A percentile compares a stretch with the other conserved stretches of the same genome.
Evolutionary conservation across 164 flowering plant genomes (phyloP).

Genomic region (Vitis labrusca): DNA sequence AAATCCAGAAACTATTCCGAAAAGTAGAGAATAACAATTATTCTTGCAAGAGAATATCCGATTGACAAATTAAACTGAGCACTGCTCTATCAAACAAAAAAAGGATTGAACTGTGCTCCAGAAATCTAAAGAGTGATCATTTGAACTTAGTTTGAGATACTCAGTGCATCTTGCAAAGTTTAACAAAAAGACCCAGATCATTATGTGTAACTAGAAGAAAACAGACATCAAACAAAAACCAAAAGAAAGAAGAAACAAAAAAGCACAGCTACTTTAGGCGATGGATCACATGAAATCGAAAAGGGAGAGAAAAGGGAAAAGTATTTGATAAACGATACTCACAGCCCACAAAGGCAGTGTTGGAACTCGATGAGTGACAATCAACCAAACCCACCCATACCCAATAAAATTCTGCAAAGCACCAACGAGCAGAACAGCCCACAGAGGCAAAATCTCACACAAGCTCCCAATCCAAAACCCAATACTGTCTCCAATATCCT

Average conservation of each 20-base stretch:
- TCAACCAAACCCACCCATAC: constrained; percentile 92
- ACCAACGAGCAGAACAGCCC: constrained; percentile 85
- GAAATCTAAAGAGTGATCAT: too few relatives aligned
- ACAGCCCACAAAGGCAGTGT: constrained; percentile 92
- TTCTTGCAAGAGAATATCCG: too few relatives aligned
- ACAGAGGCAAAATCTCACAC: constrained; percentile 79
- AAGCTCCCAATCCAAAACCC: constrained; percentile 86
- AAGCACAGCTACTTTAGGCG: neutral
- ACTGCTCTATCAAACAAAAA: too few relatives aligned
- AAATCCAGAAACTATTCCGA: too few relatives aligned
- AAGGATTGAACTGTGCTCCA: too few relatives aligned
- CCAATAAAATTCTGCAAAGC: constrained; percentile 84
- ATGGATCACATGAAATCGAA: neutral
- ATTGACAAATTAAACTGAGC: too few relatives aligned
- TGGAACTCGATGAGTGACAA: constrained; percentile 68
- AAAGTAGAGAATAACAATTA: too few relatives aligned
- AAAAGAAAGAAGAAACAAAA: neutral
- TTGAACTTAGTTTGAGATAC: too few relatives aligned
- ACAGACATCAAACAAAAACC: neutral
- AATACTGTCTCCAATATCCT: constrained; percentile 95
- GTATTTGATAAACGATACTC: constrained; percentile 28
- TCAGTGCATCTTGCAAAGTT: too few relatives aligned
- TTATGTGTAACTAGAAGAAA: too few relatives aligned
- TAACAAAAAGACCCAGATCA: too few relatives aligned
- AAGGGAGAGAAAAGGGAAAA: neutral